Evolutionary conservation across 805 yeast species (phyloP).

Genomic region (Scheffersomyces coipomensis): DNA sequence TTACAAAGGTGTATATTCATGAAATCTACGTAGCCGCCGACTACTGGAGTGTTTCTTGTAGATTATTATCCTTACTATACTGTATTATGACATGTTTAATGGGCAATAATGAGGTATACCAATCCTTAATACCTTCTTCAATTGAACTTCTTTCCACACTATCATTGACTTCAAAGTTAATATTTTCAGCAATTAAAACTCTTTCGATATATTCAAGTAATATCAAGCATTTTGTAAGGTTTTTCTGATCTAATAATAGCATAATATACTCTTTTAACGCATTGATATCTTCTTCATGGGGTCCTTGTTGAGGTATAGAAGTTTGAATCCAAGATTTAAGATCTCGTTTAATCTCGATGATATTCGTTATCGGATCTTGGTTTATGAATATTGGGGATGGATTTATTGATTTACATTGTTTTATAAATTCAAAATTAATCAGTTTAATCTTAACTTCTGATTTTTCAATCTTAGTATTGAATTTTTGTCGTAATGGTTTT

Average conservation of each 20-base stretch:
- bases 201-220: constrained; percentile 12
- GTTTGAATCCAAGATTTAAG: constrained; percentile 25
- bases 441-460: constrained; percentile 9
- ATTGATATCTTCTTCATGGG: constrained; percentile 30
- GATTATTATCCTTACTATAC: constrained; percentile 2
- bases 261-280: constrained; percentile 18
- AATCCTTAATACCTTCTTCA: constrained; percentile 8
- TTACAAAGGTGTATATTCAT: background rate
- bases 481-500: constrained; percentile 25
- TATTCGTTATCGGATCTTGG: constrained; percentile 1
- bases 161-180: constrained; percentile 1
- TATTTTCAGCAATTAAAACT: background rate
- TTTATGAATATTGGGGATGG: constrained; percentile 14
- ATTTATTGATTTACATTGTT: constrained; percentile 11
- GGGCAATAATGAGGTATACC: constrained; percentile 8
- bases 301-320: constrained; percentile 31
- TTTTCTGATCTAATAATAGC: constrained; percentile 13
- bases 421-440: constrained; percentile 21
- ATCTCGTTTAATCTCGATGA: constrained; percentile 12
- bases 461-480: constrained; percentile 12
- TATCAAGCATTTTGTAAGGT: constrained; percentile 14
- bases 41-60: no score
- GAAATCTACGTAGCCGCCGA: background rate
- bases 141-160: constrained; percentile 1
- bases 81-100: no score